These are phyloP conservation scores for Akanthomyces uredinophilus DNA, from an alignment of 2,329 filamentous ascomycete genomes.

Conservation along the genomic window DNA sequence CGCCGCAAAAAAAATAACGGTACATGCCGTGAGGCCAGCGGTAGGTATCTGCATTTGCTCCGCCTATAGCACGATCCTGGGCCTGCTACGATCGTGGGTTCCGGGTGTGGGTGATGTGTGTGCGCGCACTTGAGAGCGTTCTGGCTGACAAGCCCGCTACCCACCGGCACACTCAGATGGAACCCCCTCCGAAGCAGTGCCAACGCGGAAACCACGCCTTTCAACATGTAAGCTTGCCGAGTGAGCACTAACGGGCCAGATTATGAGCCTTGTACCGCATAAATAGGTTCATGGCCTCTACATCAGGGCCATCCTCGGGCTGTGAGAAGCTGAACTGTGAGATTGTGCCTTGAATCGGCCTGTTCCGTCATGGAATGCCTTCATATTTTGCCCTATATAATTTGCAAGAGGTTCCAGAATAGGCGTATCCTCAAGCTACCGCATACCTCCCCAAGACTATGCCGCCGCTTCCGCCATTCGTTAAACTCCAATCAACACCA, in stretches of 20 bases:
- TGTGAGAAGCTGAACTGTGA: neutral
- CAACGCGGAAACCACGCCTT: neutral
- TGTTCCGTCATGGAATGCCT: neutral
- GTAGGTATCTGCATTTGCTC: neutral
- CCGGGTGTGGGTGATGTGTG: neutral
- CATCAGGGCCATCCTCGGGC: neutral
- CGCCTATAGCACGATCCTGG: neutral
- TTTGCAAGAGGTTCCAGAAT: neutral
- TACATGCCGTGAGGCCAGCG: neutral
- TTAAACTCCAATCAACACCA: neutral
- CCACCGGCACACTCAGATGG: neutral
- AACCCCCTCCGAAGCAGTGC: neutral
- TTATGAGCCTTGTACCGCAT: neutral
- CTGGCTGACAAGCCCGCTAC: neutral
- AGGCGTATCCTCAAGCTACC: neutral
- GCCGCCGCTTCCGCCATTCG: neutral
- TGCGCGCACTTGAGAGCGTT: neutral
- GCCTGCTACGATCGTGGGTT: no score
- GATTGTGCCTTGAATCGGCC: neutral
- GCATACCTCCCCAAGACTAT: neutral
- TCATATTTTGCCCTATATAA: neutral
- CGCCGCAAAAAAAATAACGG: neutral
- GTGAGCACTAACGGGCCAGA: neutral
- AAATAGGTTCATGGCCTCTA: neutral
- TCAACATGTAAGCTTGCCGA: neutral